A percentile compares a stretch with the other conserved stretches of the same genome.
phyloP scores from a whole-genome alignment of 257 asterid species.

The Solanum phureja region DNA sequence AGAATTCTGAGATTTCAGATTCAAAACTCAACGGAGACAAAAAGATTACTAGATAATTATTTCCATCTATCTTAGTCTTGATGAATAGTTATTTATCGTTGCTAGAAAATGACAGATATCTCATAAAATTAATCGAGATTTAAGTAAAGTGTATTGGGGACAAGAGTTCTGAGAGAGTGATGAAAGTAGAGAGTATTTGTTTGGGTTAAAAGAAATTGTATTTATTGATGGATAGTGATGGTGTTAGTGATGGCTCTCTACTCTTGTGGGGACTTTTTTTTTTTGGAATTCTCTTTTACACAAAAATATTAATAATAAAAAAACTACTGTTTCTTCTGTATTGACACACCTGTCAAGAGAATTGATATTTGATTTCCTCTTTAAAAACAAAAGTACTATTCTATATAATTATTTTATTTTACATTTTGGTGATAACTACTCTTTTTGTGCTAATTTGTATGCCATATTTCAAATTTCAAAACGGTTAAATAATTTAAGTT shows the following conservation, averaged over 20 bases:
- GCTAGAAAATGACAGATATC: fast-evolving
- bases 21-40: no score
- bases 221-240: slow-evolving; percentile 13
- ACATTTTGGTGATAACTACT: neutral
- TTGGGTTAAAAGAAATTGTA: neutral
- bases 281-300: slow-evolving; percentile 4
- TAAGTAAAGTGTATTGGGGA: neutral
- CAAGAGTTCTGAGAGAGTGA: slow-evolving; percentile 34
- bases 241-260: slow-evolving; percentile 32
- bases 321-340: neutral
- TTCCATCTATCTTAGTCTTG: no score
- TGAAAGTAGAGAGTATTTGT: slow-evolving; percentile 14
- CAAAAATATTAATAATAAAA: neutral
- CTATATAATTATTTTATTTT: no score
- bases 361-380: neutral
- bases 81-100: no score
- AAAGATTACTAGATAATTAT: no score
- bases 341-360: slow-evolving; percentile 1
- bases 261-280: slow-evolving; percentile 6
- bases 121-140: no score
- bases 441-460: no score
- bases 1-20: no score
- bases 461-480: no score
- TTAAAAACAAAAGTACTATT: neutral
- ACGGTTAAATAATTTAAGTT: no score